Conservation (phyloP, 495 filamentous ascomycete species). For the Terfezia claveryi region DNA sequence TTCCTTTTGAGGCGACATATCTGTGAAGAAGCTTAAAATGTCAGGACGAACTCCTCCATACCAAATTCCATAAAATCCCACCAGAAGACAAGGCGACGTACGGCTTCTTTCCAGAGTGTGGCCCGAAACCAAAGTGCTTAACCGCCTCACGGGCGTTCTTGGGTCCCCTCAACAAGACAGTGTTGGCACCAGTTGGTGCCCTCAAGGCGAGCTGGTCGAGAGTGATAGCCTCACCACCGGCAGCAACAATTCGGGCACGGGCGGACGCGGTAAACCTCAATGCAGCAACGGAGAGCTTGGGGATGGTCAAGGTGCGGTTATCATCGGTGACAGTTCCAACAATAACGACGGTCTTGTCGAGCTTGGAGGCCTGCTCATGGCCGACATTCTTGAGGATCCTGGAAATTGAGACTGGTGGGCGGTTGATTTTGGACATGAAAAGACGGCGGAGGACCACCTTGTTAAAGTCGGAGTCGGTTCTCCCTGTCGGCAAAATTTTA, state of each 20-base stretch:
- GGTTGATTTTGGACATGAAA: slow-evolving; percentile 93
- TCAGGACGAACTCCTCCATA: background rate
- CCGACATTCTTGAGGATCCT: slow-evolving; percentile 50
- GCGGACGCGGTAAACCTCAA: slow-evolving; percentile 91
- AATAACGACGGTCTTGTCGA: slow-evolving; percentile 71
- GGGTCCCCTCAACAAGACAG: slow-evolving; percentile 78
- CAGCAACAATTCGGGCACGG: slow-evolving; percentile 72
- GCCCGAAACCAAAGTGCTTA: slow-evolving; percentile 97
- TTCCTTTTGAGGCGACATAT: slow-evolving; percentile 89
- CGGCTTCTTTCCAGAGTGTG: slow-evolving; percentile 75
- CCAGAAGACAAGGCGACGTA: slow-evolving; percentile 23
- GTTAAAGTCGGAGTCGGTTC: slow-evolving; percentile 94
- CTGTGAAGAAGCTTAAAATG: slow-evolving; percentile 26
- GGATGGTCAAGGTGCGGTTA: slow-evolving; percentile 69
- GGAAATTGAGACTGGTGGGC: slow-evolving; percentile 80
- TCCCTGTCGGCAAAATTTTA: slow-evolving; percentile 32
- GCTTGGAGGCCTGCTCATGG: slow-evolving; percentile 26
- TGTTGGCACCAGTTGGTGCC: slow-evolving; percentile 83
- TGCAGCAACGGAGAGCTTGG: slow-evolving; percentile 79
- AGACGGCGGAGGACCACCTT: slow-evolving; percentile 87
- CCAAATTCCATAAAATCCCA: background rate
- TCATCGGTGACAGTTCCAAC: slow-evolving; percentile 92
- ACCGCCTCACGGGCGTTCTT: slow-evolving; percentile 94
- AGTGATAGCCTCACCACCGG: slow-evolving; percentile 82
- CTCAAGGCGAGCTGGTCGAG: slow-evolving; percentile 88